Evolutionary conservation across 768 basidiomycete species (phyloP), one percentile per base, ranked within the genome.

Genomic region (Tricholoma flavovirens): DNA sequence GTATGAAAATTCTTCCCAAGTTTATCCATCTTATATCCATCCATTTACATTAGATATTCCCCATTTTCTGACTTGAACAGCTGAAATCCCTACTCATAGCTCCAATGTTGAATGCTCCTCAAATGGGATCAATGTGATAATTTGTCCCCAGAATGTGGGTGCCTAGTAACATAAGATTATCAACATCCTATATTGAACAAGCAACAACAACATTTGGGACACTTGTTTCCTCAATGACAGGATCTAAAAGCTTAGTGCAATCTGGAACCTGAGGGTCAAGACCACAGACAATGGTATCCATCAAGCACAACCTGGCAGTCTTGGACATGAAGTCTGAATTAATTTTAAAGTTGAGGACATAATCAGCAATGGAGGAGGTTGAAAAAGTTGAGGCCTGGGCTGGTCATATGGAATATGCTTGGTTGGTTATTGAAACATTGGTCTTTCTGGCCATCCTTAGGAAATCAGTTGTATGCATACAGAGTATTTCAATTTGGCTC

Each of bases 81-180:
- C n/a, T n/a, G n/a, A n/a, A n/a, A n/a, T n/a, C n/a, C n/a, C n/a
- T n/a, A n/a, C n/a, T n/a, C n/a, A 85, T 85, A 43, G 93, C 92
- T 48, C 92, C 93, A 62, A 96, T 96, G 71, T 94, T 95, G 81
- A 96, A 96, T 12, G 93, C 93, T 52, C 91, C 93, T 33, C 93
- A 90, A 60, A 95, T 83, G 60, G 93, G 93, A 71, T 96, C 93
- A 51, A 96, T 78, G 70, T 93, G 87, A 75, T 86, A 93, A 68
- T 84, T 86, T 8, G 91, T 94, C 11, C 91, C 91, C 14, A 88
- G 90, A 49, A 94, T 82, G 69, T 81, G 88, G 35, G 92, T 93
- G 55, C 91, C 91, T 93, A n/a, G n/a, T n/a, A 61, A 30, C 49
- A 24, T 8, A 17, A 33, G 35, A 50, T 60, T 59, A 54, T 51